phyloP scores from a whole-genome alignment of 495 filamentous ascomycete genomes.

The Cercophora sp. region DNA sequence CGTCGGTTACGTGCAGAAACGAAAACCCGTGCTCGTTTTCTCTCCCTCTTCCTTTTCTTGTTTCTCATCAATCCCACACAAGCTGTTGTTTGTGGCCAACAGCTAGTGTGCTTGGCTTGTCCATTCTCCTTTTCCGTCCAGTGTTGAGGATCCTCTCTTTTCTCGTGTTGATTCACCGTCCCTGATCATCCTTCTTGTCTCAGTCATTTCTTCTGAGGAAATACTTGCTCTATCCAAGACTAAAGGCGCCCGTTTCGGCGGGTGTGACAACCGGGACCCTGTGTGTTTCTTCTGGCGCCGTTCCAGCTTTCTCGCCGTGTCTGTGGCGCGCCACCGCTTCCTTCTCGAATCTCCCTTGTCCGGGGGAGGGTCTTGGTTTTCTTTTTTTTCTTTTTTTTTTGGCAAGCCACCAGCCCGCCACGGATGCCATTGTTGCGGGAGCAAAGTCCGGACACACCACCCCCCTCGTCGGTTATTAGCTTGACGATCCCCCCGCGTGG shows the following conservation, averaged over 20 bases:
- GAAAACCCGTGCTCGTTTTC: neutral
- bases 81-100: no score
- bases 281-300: neutral
- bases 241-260: no score
- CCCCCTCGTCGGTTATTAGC: neutral
- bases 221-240: no score
- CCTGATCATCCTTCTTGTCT: no score
- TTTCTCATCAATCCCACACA: no score
- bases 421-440: conserved; percentile 4
- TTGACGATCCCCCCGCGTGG: neutral
- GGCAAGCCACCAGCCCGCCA: neutral
- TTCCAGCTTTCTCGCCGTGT: neutral
- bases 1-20: no score
- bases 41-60: neutral
- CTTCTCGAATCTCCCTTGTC: conserved; percentile 3
- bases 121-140: no score
- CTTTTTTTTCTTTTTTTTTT: neutral
- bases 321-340: neutral
- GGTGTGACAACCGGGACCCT: no score
- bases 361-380: neutral
- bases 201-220: no score
- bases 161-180: no score
- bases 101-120: no score
- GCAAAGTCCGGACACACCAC: neutral
- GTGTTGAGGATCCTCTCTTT: no score